Percentiles rank a stretch among this genome's conserved stretches.
Conservation (phyloP, 2,329 filamentous ascomycete genomes). For the Penicillium glabrum region DNA sequence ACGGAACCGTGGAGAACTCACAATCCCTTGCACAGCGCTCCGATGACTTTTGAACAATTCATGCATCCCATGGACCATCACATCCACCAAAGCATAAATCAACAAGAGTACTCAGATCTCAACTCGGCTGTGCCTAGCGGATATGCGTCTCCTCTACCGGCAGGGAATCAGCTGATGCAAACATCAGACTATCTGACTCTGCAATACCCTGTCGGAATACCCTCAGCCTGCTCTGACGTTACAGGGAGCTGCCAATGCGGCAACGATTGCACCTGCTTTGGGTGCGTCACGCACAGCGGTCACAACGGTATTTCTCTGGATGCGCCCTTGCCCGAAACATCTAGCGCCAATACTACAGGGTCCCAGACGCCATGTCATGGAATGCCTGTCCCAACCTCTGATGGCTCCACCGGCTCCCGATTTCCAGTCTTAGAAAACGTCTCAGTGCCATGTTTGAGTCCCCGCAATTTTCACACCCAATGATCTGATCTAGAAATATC, state of each 20-base stretch:
- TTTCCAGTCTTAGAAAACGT: conserved; percentile 19
- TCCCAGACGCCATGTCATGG: background rate
- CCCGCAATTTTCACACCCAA: conserved; percentile 23
- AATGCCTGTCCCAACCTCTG: background rate
- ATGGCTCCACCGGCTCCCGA: conserved; percentile 10
- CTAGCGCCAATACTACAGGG: background rate
- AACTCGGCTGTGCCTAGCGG: conserved; percentile 21
- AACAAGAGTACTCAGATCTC: conserved; percentile 24
- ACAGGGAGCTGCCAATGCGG: conserved; percentile 55
- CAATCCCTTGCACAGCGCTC: conserved; percentile 19
- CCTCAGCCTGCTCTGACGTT: conserved; percentile 45
- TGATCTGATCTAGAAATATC: conserved; percentile 15
- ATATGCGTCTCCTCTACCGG: conserved; percentile 26
- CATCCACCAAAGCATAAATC: conserved; percentile 7
- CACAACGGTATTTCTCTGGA: conserved; percentile 47
- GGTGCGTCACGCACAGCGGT: conserved; percentile 53
- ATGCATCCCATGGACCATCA: conserved; percentile 14
- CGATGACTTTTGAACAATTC: conserved; percentile 18
- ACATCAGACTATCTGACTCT: conserved; percentile 44
- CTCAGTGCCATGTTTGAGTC: conserved; percentile 22
- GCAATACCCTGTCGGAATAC: conserved; percentile 41
- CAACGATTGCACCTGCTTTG: conserved; percentile 53
- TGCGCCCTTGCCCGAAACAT: conserved; percentile 1
- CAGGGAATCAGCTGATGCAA: conserved; percentile 37
- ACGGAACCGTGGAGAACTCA: conserved; percentile 16